Base-by-base conservation (phyloP, 1,284 basidiomycete species). In the Ganoderma lingzhi region DNA sequence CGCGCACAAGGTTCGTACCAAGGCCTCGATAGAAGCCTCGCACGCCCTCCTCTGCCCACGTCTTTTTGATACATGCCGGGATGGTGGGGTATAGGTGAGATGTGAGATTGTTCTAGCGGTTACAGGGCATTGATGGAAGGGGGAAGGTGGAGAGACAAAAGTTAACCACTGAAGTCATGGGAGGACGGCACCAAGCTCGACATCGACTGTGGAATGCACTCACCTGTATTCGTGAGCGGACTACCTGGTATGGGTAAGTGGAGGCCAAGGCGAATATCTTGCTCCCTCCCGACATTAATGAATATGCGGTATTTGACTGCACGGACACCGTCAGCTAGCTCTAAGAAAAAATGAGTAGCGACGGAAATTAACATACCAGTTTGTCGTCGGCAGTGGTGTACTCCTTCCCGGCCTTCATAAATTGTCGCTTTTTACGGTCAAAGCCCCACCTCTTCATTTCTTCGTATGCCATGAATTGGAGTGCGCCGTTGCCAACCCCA, bases 171-270 rank as follows among this genome's bases (percentile, higher is more conserved):
- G 48, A 53, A 53, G 9, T 28, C 12, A 53, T 28, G 48, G 23
- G n/a, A 14, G 23, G 23, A 58, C 32, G 19, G 56, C 56, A 58
- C 56, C 32, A 30, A 23, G 23, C 19, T n/a, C 3, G 41, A 48
- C 17, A 37, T n/a, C 5, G 15, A n/a, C 10, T 1, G 51, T 8
- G 6, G 35, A 66, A 42, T 32, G 19, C 41, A 82, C 86, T 35
- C 68, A 95, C 96, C 83, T 99, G 97, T 79, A 99, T 91, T 66
- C 97, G 90, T 6, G 97, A 97, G 68, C 98, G 90, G 48, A 99
- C 87, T 62, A 99, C 97, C 83, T 99, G 98, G 80, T 99, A 99
- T 17, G 97, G 97, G 80, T 99, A 99, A 30, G 97, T 99, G 28
- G 92, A 75, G 4, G 90, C 83, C 65, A 99, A 90, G 1, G 97